Conservation (phyloP, 768 basidiomycete species). For the Gloeophyllum trabeum region DNA sequence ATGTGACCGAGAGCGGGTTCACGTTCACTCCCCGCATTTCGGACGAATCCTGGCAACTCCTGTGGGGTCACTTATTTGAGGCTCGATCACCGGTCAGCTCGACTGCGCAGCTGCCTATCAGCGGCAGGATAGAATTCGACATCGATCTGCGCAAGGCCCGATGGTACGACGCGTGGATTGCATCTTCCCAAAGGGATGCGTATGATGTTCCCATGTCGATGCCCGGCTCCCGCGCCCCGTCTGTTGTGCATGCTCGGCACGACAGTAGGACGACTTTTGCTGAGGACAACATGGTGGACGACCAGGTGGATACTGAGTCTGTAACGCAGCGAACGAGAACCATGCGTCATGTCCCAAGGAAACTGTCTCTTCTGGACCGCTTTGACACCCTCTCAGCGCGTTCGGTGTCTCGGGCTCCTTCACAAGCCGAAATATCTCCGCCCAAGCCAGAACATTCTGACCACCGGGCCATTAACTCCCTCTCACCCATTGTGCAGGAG, state of each 20-base stretch:
- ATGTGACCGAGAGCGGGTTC: constrained; percentile 43
- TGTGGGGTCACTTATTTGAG: constrained; percentile 58
- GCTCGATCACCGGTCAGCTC: constrained; percentile 12
- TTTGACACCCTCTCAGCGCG: constrained; percentile 31
- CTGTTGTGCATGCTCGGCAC: constrained; percentile 37
- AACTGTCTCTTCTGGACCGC: constrained; percentile 60
- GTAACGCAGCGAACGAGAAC: constrained; percentile 18
- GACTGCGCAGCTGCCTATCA: constrained; percentile 40
- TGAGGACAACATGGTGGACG: constrained; percentile 28
- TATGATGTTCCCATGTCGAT: constrained; percentile 29
- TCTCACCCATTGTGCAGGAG: constrained; percentile 56
- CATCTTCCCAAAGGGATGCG: constrained; percentile 28
- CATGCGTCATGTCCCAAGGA: constrained; percentile 46
- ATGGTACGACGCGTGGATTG: constrained; percentile 70
- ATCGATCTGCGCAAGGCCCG: constrained; percentile 64
- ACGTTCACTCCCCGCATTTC: constrained; percentile 60
- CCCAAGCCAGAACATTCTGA: constrained; percentile 3
- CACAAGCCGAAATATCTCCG: constrained; percentile 10
- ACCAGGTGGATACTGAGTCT: constrained; percentile 17
- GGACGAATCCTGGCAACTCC: constrained; percentile 64
- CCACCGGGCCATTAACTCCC: constrained; percentile 7
- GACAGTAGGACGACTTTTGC: constrained; percentile 40
- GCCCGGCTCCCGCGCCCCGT: constrained; percentile 27
- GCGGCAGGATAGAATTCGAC: constrained; percentile 81
- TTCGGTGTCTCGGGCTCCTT: constrained; percentile 11